Evolutionary conservation across 2,329 filamentous ascomycete genomes (phyloP), one percentile per base, ranked within the genome.

Genomic region (Cladosporium sp.): DNA sequence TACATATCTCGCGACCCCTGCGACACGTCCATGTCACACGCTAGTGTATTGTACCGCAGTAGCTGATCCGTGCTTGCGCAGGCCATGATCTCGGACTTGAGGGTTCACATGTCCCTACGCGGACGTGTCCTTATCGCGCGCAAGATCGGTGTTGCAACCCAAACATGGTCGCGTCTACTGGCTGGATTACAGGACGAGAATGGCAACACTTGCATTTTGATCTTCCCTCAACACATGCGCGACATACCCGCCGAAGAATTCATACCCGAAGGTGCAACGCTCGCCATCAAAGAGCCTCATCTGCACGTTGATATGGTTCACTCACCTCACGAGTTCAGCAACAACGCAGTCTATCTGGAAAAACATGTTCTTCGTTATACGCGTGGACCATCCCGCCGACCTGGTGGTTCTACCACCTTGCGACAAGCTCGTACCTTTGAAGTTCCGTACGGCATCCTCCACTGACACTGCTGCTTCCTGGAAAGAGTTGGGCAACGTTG

Each of bases 231-330:
- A 6, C 60, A 64, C 30, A 41, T 41, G 49, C 32, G 47, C 26
- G 47, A 55, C 14, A 11, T 52, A 12, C 38, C 38, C 21, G 32
- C 54, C 14, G 58, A 66, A 2, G 59, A 68, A 6, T 57, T 69
- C 3, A 49, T 74, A 2, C 67, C 68, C 0, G 15, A 61, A 8
- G 67, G 59, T 14, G 38, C 49, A 7, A 34, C 73, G 10, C 36
- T 75, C n/a, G 71, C 72, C 0, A 64, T 75, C 57, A 75, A 74
- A 59, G 69, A 75, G 57, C 74, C 74, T 14, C 74, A 69, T 61
- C 73, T 69, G 66, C 71, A 68, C n/a, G 54, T 66, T 3, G 59
- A 61, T 4, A 15, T 4, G 18, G n/a, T 8, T 24, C 24, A 24
- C 24, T 24, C 24, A 24, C 24, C 24, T 24, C 24, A 24, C 24